Conservation (phyloP, 1,284 basidiomycete species). For the Phylloporus sp. region DNA sequence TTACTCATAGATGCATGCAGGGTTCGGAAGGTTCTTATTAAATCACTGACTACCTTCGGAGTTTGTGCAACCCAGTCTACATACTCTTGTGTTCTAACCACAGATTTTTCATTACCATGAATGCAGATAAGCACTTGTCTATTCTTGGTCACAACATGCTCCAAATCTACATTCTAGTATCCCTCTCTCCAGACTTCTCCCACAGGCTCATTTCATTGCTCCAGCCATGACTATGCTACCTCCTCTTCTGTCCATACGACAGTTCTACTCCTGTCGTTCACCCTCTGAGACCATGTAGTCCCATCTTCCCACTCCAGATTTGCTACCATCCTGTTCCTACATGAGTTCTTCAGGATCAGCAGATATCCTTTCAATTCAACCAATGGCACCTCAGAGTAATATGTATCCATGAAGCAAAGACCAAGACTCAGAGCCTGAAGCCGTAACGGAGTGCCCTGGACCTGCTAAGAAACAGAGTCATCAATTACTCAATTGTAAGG, state of each 20-base stretch:
- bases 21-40: too few species aligned
- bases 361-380: constrained; percentile 32
- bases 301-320: constrained; percentile 25
- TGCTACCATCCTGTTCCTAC: constrained; percentile 24
- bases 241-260: constrained; percentile 65
- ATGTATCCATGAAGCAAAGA: constrained; percentile 37
- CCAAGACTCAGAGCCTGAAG: constrained; percentile 54
- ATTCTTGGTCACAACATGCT: constrained; percentile 34
- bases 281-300: constrained; percentile 37
- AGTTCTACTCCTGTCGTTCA: constrained; percentile 64
- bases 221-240: constrained; percentile 29
- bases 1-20: too few species aligned
- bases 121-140: constrained; percentile 39
- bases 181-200: constrained; percentile 25
- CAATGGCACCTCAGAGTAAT: constrained; percentile 28
- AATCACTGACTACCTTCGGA: constrained; percentile 26
- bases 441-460: constrained; percentile 49
- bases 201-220: constrained; percentile 31
- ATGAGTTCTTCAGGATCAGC: constrained; percentile 31
- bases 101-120: constrained; percentile 25
- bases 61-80: constrained; percentile 25
- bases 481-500: constrained; percentile 78
- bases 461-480: constrained; percentile 73
- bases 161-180: constrained; percentile 21
- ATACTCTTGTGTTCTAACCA: constrained; percentile 3